Evolutionary conservation across 257 asterid genomes (phyloP).

Genomic region (Oldenlandia corymbosa): DNA sequence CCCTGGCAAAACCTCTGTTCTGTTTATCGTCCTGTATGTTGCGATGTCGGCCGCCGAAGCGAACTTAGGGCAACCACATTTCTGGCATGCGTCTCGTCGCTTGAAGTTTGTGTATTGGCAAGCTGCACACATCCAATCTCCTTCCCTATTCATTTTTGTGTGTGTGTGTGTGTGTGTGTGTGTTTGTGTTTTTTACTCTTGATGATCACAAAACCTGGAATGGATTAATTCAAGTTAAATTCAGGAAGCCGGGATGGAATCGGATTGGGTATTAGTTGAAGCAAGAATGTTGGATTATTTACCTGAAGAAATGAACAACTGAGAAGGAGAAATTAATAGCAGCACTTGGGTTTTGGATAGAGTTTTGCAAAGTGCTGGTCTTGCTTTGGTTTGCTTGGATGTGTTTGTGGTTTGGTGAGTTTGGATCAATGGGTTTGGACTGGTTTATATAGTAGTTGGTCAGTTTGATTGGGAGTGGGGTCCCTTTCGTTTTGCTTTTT

Average conservation of each 20-base stretch:
- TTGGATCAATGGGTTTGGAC: constrained; percentile 32
- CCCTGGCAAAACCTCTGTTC: constrained; percentile 53
- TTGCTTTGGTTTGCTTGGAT: constrained; percentile 12
- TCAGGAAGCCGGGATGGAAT: too few species aligned
- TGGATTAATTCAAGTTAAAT: too few species aligned
- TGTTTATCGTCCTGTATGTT: constrained; percentile 42
- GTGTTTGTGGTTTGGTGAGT: constrained; percentile 25
- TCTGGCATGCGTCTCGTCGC: constrained; percentile 65
- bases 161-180: too few species aligned
- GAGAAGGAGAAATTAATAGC: background rate
- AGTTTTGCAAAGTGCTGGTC: background rate
- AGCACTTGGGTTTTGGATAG: background rate
- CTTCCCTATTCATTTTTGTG: constrained; percentile 60
- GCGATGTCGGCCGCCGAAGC: constrained; percentile 45
- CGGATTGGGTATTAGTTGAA: too few species aligned
- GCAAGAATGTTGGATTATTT: too few species aligned
- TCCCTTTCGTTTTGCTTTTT: constrained; percentile 5
- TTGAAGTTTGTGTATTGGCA: constrained; percentile 77
- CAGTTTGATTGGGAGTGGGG: constrained; percentile 29
- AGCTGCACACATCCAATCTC: constrained; percentile 87
- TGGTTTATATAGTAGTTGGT: constrained; percentile 42
- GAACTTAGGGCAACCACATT: constrained; percentile 67
- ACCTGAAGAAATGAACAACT: constrained; percentile 7
- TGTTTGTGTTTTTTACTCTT: too few species aligned
- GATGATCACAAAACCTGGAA: too few species aligned